Evolutionary conservation across 2,329 filamentous ascomycete species (phyloP), one percentile per base, ranked within the genome.

Genomic region (Pseudogymnoascus sp.): DNA sequence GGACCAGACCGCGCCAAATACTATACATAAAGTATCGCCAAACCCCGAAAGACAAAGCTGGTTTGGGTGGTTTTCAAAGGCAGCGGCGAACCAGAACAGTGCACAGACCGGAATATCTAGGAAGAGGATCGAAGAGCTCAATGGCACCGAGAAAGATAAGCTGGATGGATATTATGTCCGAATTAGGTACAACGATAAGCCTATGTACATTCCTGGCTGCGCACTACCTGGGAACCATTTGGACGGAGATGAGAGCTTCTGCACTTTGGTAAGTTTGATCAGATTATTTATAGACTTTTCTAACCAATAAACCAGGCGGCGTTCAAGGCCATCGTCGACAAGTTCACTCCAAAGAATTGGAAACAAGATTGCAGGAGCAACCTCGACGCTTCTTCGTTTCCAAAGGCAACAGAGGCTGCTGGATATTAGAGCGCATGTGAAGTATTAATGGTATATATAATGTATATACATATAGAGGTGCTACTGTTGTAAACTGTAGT

Each of bases 241-340:
- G 2, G 84, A 90, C 0, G 91, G 91, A 0, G 90, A 97, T 69
- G 87, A 92, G 69, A 90, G 86, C 26, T 93, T 97, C 71, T 99
- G 95, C 76, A 97, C 93, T 0, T 76, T 99, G 70, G 87, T 90
- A 79, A 75, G 84, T 76, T 13, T 31, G 21, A 14, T 26, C n/a
- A 26, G 24, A n/a, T 61, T 31, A 59, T 37, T 42, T 40, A 56
- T 10, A 35, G 11, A n/a, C 13, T 14, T 14, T 38, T 19, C 14
- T 29, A 33, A 56, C 13, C 11, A 13, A 14, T 42, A 60, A 26
- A 26, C 33, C 65, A 90, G 86, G 85, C 89, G 63, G 91, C 93
- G 0, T 99, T 99, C 81, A 97, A 97, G 76, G 80, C 85, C 61
- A 90, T 97, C 63, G 91, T 95, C 2, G 93, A 97, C 76, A 91